Conservation (phyloP, 2,329 filamentous ascomycete species). For the Nothomitra cinnamomea region DNA sequence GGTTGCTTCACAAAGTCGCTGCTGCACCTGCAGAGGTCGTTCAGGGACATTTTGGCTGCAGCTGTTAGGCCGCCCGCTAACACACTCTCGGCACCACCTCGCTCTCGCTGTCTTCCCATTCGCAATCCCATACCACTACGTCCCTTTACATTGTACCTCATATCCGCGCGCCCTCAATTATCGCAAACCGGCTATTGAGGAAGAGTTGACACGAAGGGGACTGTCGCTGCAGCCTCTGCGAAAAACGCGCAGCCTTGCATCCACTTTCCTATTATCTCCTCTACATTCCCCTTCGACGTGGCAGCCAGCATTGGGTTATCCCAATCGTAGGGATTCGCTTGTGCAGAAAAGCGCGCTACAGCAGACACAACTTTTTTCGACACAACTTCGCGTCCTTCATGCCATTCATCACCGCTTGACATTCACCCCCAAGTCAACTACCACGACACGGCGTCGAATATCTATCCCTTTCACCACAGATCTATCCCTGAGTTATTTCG, state of each 20-base stretch:
- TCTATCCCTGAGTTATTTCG: neutral
- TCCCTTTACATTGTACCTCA: neutral
- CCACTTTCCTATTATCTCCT: neutral
- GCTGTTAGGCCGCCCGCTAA: neutral
- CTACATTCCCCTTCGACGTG: neutral
- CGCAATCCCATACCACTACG: neutral
- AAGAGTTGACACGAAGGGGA: neutral
- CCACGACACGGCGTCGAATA: neutral
- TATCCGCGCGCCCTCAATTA: neutral
- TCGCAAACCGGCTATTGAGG: neutral
- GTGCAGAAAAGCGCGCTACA: neutral
- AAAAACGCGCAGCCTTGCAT: neutral
- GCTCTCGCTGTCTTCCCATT: neutral
- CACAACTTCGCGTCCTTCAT: neutral
- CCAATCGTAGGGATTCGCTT: neutral
- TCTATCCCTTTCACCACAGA: neutral
- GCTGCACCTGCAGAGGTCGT: neutral
- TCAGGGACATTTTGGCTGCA: conserved; percentile 2
- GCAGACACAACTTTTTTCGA: neutral
- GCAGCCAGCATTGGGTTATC: neutral
- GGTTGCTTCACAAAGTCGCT: neutral
- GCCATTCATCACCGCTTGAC: neutral
- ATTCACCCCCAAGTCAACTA: neutral
- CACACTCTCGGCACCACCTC: neutral
- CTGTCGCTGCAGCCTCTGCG: neutral